Evolutionary conservation across 75 land plant genomes (phyloP), one percentile per base, ranked within the genome.

Genomic region (Larix kaempferi): DNA sequence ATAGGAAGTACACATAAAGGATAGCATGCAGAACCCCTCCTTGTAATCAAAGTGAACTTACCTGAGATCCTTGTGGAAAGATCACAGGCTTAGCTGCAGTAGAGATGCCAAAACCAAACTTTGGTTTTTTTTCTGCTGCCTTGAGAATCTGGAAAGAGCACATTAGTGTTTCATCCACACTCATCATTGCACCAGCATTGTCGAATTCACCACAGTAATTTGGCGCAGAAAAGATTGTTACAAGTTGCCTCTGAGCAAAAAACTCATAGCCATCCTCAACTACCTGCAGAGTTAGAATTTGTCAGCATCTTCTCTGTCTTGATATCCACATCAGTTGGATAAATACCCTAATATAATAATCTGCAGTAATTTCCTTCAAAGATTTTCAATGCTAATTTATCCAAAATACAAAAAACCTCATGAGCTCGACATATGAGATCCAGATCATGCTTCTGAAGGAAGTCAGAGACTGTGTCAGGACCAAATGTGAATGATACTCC

Each of bases 181-280:
- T 93, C 95, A 93, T 93, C 95, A 93, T 91, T 25, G 95, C 93
- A 77, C 94, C 94, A 55, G 94, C 92, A 88, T 92, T 92, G 76
- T 92, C 94, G 84, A 92, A 92, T 80, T 90, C 93, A 61, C 94
- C 94, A 83, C 94, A 92, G 56, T 92, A 92, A 80, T 92, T 92
- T 56, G 94, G 94, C 12, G 94, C 94, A 41, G 90, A 92, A 69
- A 92, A 92, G 83, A 92, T 80, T 22, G 95, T 92, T 54, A 93
- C 95, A 56, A 94, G 91, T 71, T 92, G 92, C 60, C 91, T 86
- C 55, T 94, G 86, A 56, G 96, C 96, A 88, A 94, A 92, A 59
- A 94, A 94, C 76, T 94, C 96, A 71, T 94, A 94, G 0, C 96
- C 96, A 84, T 94, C 96, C 78, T 94, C 96, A 65, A 94, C 96